These are phyloP conservation scores for Albugo laibachii DNA, from an alignment of 352 stramenopile species.

Conservation along the genomic window DNA sequence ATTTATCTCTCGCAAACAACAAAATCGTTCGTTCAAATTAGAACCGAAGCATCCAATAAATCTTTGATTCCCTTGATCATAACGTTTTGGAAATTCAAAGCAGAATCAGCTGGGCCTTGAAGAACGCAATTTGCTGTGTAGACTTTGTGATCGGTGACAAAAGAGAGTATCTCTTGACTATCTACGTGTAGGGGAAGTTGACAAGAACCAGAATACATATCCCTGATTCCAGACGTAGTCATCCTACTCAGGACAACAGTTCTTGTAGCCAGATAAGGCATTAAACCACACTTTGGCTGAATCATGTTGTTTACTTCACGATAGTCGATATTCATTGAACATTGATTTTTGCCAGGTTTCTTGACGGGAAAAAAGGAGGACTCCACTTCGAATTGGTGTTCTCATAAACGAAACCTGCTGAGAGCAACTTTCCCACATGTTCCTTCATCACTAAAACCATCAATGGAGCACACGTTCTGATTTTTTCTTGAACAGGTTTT, in stretches of 20 bases:
- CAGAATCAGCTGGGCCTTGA: conserved; percentile 1
- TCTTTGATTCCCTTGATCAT: conserved; percentile 6
- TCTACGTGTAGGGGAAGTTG: conserved; percentile 1
- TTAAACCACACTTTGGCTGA: not conserved
- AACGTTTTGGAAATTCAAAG: conserved; percentile 4
- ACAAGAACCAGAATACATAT: conserved; percentile 1
- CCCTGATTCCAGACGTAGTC: conserved; percentile 1
- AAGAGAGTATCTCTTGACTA: conserved; percentile 6
- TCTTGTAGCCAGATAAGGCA: not conserved
- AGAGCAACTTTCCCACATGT: no score
- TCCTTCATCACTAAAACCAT: no score
- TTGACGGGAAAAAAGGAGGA: not conserved
- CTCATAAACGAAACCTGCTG: no score
- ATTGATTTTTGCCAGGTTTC: not conserved
- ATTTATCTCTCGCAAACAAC: conserved; percentile 8
- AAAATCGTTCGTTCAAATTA: conserved; percentile 17
- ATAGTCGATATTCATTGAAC: not conserved
- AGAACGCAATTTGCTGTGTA: conserved; percentile 7
- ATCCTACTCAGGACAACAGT: not conserved
- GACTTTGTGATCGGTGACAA: conserved; percentile 9
- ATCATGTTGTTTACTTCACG: conserved; percentile 2
- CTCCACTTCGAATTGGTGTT: no score
- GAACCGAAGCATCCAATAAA: conserved; percentile 7
- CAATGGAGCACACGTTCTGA: no score
- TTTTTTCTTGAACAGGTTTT: no score